Conservation (phyloP, 352 stramenopile species). For the Phytophthora tubulina region DNA sequence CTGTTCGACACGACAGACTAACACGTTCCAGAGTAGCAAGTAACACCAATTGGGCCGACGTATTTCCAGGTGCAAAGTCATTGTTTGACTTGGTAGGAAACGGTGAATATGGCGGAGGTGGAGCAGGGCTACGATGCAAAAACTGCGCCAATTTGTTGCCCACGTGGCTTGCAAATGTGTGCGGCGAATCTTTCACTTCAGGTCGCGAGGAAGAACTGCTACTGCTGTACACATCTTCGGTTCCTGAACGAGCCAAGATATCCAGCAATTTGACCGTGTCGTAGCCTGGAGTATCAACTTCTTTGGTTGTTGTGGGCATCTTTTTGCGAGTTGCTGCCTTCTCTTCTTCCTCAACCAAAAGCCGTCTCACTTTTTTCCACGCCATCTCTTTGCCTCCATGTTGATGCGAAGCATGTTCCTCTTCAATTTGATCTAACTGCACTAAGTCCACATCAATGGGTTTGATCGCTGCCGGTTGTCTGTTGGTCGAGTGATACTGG, state of each 20-base stretch:
- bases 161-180: slow-evolving; percentile 7
- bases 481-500: neutral
- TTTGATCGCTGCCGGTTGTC: neutral
- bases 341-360: slow-evolving; percentile 43
- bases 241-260: slow-evolving; percentile 30
- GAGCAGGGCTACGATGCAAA: slow-evolving; percentile 1
- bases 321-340: slow-evolving; percentile 21
- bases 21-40: slow-evolving; percentile 51
- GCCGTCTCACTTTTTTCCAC: slow-evolving; percentile 45
- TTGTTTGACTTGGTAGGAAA: neutral
- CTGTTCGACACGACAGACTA: slow-evolving; percentile 48
- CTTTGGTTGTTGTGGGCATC: neutral
- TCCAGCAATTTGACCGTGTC: slow-evolving; percentile 45
- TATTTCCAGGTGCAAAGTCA: neutral
- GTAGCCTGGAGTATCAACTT: slow-evolving; percentile 14
- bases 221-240: slow-evolving; percentile 7
- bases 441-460: neutral
- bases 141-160: slow-evolving; percentile 15
- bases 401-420: neutral
- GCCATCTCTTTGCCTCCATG: slow-evolving; percentile 35
- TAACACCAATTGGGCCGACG: slow-evolving; percentile 40
- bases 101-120: neutral
- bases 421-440: slow-evolving; percentile 4
- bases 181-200: slow-evolving; percentile 2
- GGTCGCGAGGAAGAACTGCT: slow-evolving; percentile 10